Conservation (phyloP, 2,329 filamentous ascomycete species). For the Elsinoe fawcettii region DNA sequence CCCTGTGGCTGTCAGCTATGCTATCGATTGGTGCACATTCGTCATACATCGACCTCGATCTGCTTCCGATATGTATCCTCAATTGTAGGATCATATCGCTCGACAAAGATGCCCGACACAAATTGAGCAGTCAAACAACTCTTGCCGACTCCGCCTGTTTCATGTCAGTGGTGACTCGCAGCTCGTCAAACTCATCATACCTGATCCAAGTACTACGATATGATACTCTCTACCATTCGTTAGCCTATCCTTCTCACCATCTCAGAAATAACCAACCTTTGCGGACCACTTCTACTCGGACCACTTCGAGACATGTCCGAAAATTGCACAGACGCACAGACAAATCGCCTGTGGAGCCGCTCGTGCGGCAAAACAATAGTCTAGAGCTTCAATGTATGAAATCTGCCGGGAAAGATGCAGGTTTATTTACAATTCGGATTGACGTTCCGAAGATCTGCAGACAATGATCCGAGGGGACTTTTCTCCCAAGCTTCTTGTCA, state of each 20-base stretch:
- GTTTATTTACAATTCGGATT: slow-evolving; percentile 1
- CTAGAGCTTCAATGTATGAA: not conserved
- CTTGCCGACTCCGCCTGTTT: slow-evolving; percentile 76
- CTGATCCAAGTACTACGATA: slow-evolving; percentile 73
- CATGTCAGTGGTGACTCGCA: slow-evolving; percentile 15
- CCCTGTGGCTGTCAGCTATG: slow-evolving; percentile 48
- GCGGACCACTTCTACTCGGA: slow-evolving; percentile 19
- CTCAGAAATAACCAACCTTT: slow-evolving; percentile 19
- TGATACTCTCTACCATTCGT: slow-evolving; percentile 57
- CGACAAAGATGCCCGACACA: slow-evolving; percentile 21
- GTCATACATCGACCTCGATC: slow-evolving; percentile 71
- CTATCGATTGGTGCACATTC: not conserved
- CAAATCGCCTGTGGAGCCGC: slow-evolving; percentile 6
- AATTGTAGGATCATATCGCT: slow-evolving; percentile 53
- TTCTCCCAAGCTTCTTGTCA: not conserved
- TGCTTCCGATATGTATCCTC: slow-evolving; percentile 55
- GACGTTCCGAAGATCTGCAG: slow-evolving; percentile 9
- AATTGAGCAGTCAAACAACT: slow-evolving; percentile 77
- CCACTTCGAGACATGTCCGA: slow-evolving; percentile 25
- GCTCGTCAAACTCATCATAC: slow-evolving; percentile 28
- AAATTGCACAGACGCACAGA: slow-evolving; percentile 13
- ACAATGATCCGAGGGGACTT: not conserved
- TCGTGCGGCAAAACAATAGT: slow-evolving; percentile 3
- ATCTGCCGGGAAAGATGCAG: not conserved
- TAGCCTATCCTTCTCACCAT: not conserved